Evolutionary conservation across 2,329 filamentous ascomycete genomes (phyloP), one percentile per base, ranked within the genome.

Genomic region (Phoma sp.): DNA sequence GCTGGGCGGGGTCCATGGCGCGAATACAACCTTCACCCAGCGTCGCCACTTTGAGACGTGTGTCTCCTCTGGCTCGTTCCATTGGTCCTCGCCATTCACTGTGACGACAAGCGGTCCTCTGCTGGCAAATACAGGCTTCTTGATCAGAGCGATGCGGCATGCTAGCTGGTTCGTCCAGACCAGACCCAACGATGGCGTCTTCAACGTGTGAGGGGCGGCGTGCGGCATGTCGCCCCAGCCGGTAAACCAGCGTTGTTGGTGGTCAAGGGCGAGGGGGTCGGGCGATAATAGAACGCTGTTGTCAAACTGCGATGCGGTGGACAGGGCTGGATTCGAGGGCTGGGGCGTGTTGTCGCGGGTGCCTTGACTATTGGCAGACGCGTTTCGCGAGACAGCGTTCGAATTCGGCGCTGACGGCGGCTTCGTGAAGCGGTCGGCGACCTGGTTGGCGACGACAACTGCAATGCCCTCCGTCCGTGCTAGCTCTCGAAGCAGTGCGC

Each of bases 241-340:
- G 4, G 93, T 96, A 76, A 97, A 96, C 85, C 93, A 97, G 36
- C 90, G 85, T 73, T 97, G 92, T 75, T 98, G 93, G 74, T 97
- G 90, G 65, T 96, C 88, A 7, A 97, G 84, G 26, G 85, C 83
- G 30, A 97, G 80, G 0, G 87, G 85, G 11, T 85, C 81, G 55
- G 67, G 74, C 39, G 69, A 82, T 37, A 71, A 76, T 28, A 72
- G 75, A 69, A 61, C 34, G 28, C 37, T 43, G 23, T 61, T 61
- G 25, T 63, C 58, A 12, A 30, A 34, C 23, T 69, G 65, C 12
- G 50, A 59, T 11, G 56, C 30, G n/a, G 48, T 37, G 25, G 48
- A 46, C 7, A 46, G 50, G 20, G 49, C 15, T 25, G 49, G 51
- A 18, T 52, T 45, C 11, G 46, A 37, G 4, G 56, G 53, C 9